Conservation (phyloP, 1,139 yeast genomes). For the Yamadazyma trypodendri region DNA sequence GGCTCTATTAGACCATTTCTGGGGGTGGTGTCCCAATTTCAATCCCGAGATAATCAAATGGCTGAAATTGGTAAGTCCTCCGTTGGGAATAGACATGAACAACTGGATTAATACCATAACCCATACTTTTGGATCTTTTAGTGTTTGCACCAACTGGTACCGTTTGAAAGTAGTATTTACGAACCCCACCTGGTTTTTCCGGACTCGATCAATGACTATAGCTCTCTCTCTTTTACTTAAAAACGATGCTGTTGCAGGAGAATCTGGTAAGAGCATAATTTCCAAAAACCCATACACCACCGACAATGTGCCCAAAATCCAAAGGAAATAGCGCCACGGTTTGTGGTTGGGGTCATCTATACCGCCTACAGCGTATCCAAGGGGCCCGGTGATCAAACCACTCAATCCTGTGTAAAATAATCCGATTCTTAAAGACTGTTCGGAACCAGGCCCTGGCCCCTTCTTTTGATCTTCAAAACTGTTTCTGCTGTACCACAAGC, state of each 20-base stretch:
- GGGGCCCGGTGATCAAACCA: conserved; percentile 24
- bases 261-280: conserved; percentile 23
- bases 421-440: conserved; percentile 11
- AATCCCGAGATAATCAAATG: conserved; percentile 23
- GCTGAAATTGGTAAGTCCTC: conserved; percentile 25
- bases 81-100: conserved; percentile 25
- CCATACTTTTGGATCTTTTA: conserved; percentile 14
- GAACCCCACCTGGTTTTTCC: conserved; percentile 31
- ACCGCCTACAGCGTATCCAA: conserved; percentile 22
- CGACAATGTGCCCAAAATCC: conserved; percentile 21
- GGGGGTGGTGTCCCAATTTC: conserved; percentile 13
- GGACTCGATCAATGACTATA: conserved; percentile 28
- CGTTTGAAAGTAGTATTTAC: conserved; percentile 23
- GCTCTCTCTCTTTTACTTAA: conserved; percentile 27
- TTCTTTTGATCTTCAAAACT: not conserved
- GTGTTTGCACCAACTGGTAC: conserved; percentile 12
- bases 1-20: conserved; percentile 12
- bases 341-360: conserved; percentile 17
- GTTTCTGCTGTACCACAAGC: conserved; percentile 18
- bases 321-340: conserved; percentile 23
- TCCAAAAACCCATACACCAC: conserved; percentile 19
- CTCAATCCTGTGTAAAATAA: conserved; percentile 22
- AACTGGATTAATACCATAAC: conserved; percentile 17
- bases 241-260: conserved; percentile 20
- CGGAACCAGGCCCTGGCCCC: conserved; percentile 8